phyloP scores from a whole-genome alignment of 2,329 filamentous ascomycete species.

The Ceratocystiopsis minuta region DNA sequence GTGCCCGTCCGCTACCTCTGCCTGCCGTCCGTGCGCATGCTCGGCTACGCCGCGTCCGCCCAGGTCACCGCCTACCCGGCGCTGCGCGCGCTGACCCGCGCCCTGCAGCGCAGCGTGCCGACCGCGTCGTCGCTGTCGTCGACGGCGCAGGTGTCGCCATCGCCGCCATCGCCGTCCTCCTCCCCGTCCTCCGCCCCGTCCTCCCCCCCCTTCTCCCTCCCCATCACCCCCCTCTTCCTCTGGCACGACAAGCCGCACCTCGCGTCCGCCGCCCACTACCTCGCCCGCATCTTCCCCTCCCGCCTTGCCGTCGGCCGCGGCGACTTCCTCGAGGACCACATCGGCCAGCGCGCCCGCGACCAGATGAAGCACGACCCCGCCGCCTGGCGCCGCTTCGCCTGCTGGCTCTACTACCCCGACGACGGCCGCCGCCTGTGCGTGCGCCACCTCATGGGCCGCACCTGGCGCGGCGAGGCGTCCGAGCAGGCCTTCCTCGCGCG shows the following conservation, averaged over 20 bases:
- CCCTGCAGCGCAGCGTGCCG: conserved; percentile 23
- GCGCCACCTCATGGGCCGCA: conserved; percentile 31
- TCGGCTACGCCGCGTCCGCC: conserved; percentile 29
- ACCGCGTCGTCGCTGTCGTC: not conserved
- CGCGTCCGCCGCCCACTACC: conserved; percentile 29
- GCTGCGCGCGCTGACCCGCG: conserved; percentile 22
- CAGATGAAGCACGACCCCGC: conserved; percentile 37
- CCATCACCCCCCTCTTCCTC: conserved; percentile 37
- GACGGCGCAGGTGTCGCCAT: not conserved
- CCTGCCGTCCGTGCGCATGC: conserved; percentile 31
- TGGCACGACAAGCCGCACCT: conserved; percentile 42
- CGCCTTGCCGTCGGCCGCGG: conserved; percentile 31
- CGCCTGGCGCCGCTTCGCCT: conserved; percentile 32
- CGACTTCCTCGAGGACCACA: conserved; percentile 37
- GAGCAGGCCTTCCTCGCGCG: conserved; percentile 9
- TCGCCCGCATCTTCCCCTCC: conserved; percentile 29
- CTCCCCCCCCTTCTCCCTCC: conserved; percentile 13
- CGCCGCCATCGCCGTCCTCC: conserved; percentile 1
- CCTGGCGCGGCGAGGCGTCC: conserved; percentile 25
- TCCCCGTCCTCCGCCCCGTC: not conserved
- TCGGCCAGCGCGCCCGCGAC: conserved; percentile 33
- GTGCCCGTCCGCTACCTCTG: conserved; percentile 33
- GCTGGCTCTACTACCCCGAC: conserved; percentile 35
- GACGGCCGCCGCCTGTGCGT: conserved; percentile 26
- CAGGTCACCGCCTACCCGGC: conserved; percentile 25